Base-by-base conservation (phyloP, 1,284 basidiomycete species). In the Cryptococcus sp. region DNA sequence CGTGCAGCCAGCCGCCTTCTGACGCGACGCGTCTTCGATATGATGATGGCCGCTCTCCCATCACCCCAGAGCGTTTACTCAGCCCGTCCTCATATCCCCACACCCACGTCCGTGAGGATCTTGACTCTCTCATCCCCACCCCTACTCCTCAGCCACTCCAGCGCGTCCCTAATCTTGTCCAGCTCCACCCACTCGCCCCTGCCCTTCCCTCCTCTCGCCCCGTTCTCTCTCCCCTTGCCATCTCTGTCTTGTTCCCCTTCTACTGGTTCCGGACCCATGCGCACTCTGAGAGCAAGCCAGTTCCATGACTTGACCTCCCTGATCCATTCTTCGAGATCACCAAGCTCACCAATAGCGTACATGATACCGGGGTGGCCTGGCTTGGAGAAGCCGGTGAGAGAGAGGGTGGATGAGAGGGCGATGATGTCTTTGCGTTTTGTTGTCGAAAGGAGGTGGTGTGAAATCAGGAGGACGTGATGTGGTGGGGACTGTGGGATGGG, bases 321-420 rank as follows among this genome's bases (percentile, higher is more conserved):
- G 2, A 86, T 81, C 65, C 88, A 88, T 61, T 85, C 83, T 61
- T 84, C 81, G 18, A 89, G 76, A 53, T 82, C 77, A 9, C 78
- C 73, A 45, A 77, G 75, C 8, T 68, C 65, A 2, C 87, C 87
- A 63, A 85, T 79, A 20, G 81, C 84, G 60, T 88, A 89, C 53
- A 89, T 86, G 45, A 87, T 79, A 5, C 86, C 86, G 1, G 87
- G 87, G 66, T 88, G 82, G 0, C 87, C 87, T 13, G 86, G 80
- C 73, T 88, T 88, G 5, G 85, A 83, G 67, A 88, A 88, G 0
- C 87, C 87, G 0, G 76, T 68, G 16, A 88, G 68, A 1, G 78
- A 77, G 33, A 87, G 80, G 21, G 82, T 79, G 16, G 81, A 79
- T 0, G 83, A 81, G 80, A 87, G 85, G 24, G 80, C 75, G 60